Base-by-base conservation (phyloP, 2,329 filamentous ascomycete genomes). In the Calonectria pteridis region DNA sequence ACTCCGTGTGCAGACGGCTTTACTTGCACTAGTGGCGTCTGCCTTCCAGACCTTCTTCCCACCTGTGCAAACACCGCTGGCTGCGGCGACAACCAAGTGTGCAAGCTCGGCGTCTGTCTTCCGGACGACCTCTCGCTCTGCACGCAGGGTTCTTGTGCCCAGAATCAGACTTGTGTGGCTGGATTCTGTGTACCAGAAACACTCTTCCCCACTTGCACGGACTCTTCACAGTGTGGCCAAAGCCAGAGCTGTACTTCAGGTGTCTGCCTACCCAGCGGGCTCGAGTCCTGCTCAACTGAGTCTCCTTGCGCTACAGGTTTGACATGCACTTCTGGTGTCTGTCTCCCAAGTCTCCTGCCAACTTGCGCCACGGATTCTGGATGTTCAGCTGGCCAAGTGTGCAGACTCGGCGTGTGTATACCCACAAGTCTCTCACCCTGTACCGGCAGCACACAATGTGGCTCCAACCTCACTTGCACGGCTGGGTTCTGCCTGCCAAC, bases 41-140 rank as follows among this genome's bases (percentile, higher is more conserved):
- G 67, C 13, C 35, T 70, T 1, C 58, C 67, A 1, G 35, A 26
- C 10, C 31, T 31, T 28, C 35, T 70, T 4, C 35, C 58, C 26
- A 26, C 26, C 1, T 70, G 67, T 20, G 28, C 37, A 4, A 46
- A 28, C n/a, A 26, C 43, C 6, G 26, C 23, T 18, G 43, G 55
- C 6, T 72, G 70, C 16, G 10, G 31, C 3, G 37, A 23, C 2
- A 20, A 35, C 11, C 37, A 67, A n/a, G 33, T 37, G n/a, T 72
- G 70, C 11, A 28, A 35, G 26, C 35, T 62, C 11, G 70, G 70
- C 6, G 55, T 64, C 9, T 72, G 70, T 43, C 20, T 72, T n/a
- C 64, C 70, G 18, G 29, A 37, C 2, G 10, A 35, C n/a, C 35
- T 64, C 4, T 29, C 51, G 5, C 28, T 68, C 11, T 68, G 66